Percentiles rank a stretch among this genome's conserved stretches.
phyloP scores from a whole-genome alignment of 768 basidiomycete genomes.

The Hemileccinum rubropunctum region DNA sequence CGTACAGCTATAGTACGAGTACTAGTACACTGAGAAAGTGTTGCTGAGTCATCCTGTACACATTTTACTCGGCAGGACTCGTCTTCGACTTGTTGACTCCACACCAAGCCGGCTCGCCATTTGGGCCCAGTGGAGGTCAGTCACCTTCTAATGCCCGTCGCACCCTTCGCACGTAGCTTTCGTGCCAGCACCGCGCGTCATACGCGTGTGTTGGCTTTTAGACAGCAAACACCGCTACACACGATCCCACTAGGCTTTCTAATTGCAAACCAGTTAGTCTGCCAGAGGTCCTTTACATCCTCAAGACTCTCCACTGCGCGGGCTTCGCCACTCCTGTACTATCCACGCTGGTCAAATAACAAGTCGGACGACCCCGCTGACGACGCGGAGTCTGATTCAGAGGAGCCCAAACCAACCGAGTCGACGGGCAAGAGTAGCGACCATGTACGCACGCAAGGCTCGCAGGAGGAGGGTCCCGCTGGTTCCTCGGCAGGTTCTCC shows the following conservation, averaged over 20 bases:
- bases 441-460: constrained; percentile 20
- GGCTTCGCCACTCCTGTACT: constrained; percentile 29
- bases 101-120: not conserved
- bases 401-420: constrained; percentile 26
- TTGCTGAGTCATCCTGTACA: constrained; percentile 17
- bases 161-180: constrained; percentile 19
- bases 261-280: constrained; percentile 5
- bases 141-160: constrained; percentile 23
- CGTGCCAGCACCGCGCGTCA: constrained; percentile 11
- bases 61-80: constrained; percentile 1
- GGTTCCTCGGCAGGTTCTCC: constrained; percentile 33
- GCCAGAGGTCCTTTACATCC: constrained; percentile 26
- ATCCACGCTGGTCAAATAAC: constrained; percentile 41
- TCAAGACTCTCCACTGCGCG: constrained; percentile 23
- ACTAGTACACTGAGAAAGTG: no score
- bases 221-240: constrained; percentile 8
- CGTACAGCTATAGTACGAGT: no score
- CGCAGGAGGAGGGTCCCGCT: constrained; percentile 32
- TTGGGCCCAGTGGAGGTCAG: constrained; percentile 16
- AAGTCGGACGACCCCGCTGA: constrained; percentile 29
- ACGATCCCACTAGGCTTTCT: constrained; percentile 10
- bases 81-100: not conserved
- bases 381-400: constrained; percentile 21
- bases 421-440: constrained; percentile 14
- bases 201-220: constrained; percentile 11